Evolutionary conservation across 2,329 filamentous ascomycete species (phyloP).

Genomic region (Trichoderma sp.): DNA sequence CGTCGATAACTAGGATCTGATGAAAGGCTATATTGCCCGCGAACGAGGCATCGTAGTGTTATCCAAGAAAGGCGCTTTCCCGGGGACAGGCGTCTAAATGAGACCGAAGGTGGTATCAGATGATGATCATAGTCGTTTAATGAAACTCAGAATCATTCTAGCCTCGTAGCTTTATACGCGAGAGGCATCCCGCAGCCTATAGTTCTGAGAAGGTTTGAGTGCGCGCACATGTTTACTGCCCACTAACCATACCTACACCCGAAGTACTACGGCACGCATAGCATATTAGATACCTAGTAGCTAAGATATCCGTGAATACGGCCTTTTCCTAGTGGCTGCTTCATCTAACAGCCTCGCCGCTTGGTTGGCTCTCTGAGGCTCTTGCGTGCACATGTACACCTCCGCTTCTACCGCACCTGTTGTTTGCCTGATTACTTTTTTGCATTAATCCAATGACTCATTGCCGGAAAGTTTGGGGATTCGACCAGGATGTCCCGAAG

Average conservation of each 20-base stretch:
- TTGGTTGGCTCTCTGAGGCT: neutral
- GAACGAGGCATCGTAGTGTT: slow-evolving; percentile 87
- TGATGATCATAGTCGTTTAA: neutral
- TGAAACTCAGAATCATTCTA: neutral
- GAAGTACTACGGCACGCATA: neutral
- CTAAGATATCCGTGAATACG: neutral
- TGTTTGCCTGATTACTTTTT: neutral
- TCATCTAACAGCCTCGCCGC: neutral
- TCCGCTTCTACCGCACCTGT: neutral
- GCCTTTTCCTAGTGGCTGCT: neutral
- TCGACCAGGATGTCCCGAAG: neutral
- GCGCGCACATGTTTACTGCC: neutral
- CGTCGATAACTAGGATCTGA: slow-evolving; percentile 63
- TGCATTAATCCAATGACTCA: neutral
- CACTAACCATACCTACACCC: neutral
- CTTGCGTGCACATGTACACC: neutral
- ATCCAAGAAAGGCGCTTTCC: slow-evolving; percentile 90
- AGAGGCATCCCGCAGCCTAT: neutral
- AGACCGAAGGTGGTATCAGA: neutral
- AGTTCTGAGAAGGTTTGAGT: neutral
- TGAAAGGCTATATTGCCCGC: slow-evolving; percentile 97
- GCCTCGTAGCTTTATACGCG: no score
- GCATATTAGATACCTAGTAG: slow-evolving; percentile 6
- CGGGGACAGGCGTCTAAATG: slow-evolving; percentile 70
- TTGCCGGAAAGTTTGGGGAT: neutral